Base-by-base conservation (phyloP, 371 early-diverging fungal genomes). In the Umbelopsis sp. region DNA sequence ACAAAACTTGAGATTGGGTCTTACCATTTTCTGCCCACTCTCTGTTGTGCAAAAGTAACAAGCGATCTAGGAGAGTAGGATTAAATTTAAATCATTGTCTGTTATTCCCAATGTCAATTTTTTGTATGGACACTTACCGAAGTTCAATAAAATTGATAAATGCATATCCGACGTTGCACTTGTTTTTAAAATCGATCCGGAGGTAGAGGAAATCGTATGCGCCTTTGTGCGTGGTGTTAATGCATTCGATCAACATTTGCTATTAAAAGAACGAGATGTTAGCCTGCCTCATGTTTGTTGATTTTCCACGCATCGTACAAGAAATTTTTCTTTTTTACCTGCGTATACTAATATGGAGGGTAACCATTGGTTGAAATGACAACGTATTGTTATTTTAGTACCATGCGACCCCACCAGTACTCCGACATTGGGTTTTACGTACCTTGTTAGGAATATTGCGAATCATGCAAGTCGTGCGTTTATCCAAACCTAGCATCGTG, bases 361-460 rank as follows among this genome's bases (percentile, higher is more conserved):
- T 50, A 45, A 20, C 6, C 9, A 63, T 44, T 3, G n/a, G 41
- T n/a, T 46, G n/a, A 45, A 52, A 41, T 48, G 37, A 41, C 2
- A 37, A 35, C 25, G 41, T 10, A 8, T 20, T 18, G 4, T 20
- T 50, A 22, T 50, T 14, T 50, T 29, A 65, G 29, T 44, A 20
- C 20, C 64, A n/a, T 41, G 41, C 41, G 5, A 7, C 24, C 38
- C 32, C 41, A 12, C 3, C 25, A 22, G 68, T 72, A 76, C 71
- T 89, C 88, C 20, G 91, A 88, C 66, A 24, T 12, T 1, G 20
- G 22, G 22, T 52, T 12, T 22, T 29, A 52, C 22, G 37, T 57
- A 89, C 92, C 81, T 92, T 92, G 80, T 95, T 95, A 20, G 95
- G 95, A 65, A 96, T 92, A 70, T 94, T 94, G 68, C 92, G 88